Percentiles rank a stretch among this genome's conserved stretches.
Evolutionary conservation across 225 moss, liverwort and hornwort species (phyloP).

Genomic region (Polytrichum formosum): DNA sequence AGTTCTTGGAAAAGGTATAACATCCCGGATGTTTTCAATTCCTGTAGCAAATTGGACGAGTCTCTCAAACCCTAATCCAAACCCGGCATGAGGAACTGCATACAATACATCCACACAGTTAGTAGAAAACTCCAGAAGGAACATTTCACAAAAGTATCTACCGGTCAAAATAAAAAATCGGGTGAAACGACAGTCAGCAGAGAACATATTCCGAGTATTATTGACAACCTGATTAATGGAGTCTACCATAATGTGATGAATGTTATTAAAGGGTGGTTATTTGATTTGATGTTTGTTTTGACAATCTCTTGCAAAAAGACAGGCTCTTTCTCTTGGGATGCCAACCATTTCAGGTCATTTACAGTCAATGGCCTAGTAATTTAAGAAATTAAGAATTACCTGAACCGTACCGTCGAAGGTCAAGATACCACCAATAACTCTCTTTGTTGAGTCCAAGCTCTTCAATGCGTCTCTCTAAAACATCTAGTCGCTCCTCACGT

Average conservation of each 20-base stretch:
- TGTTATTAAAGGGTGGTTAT: too few relatives aligned
- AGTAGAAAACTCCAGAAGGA: not conserved
- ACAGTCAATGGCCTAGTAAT: too few relatives aligned
- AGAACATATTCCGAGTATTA: too few relatives aligned
- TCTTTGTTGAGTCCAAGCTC: constrained; percentile 81
- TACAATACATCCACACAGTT: not conserved
- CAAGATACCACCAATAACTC: constrained; percentile 98
- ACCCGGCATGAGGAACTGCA: constrained; percentile 94
- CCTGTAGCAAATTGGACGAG: constrained; percentile 94
- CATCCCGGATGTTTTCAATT: constrained; percentile 92
- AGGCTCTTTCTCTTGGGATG: too few relatives aligned
- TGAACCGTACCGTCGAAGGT: constrained; percentile 88
- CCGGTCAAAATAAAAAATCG: too few relatives aligned
- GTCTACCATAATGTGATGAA: too few relatives aligned
- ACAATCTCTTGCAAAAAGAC: too few relatives aligned
- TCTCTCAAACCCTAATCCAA: constrained; percentile 95
- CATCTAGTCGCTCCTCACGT: constrained; percentile 88
- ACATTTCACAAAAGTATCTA: too few relatives aligned
- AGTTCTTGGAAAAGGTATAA: constrained; percentile 94
- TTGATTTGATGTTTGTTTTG: too few relatives aligned
- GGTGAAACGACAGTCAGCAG: too few relatives aligned
- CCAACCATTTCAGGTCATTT: too few relatives aligned
- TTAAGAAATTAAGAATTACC: constrained; percentile 29
- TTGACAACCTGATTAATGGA: too few relatives aligned
- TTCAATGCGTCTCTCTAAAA: constrained; percentile 73